Conservation (phyloP, 2,329 filamentous ascomycete genomes). For the Colletotrichum orchidophilum region DNA sequence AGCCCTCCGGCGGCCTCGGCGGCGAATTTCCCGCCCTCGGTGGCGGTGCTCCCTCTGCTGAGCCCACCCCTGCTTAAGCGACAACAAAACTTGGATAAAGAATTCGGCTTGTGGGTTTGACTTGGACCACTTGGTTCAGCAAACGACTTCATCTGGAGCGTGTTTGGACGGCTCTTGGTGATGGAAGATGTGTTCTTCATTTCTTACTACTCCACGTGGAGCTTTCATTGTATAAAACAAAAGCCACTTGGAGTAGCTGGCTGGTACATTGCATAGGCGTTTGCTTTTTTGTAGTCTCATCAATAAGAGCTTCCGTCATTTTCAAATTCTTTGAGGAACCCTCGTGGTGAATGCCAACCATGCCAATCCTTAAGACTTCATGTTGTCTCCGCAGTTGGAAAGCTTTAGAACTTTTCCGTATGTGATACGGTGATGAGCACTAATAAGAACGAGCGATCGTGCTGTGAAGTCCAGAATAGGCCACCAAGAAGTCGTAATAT, state of each 20-base stretch:
- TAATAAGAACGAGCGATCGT: too few relatives aligned
- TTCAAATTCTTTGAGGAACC: not conserved
- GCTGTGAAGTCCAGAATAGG: too few relatives aligned
- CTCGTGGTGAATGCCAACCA: too few relatives aligned
- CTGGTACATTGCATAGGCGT: conserved; percentile 25
- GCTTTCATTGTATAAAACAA: conserved; percentile 28
- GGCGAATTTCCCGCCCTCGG: conserved; percentile 16
- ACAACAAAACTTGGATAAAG: not conserved
- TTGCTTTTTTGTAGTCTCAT: conserved; percentile 3
- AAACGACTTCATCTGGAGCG: not conserved
- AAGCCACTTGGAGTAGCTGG: conserved; percentile 29
- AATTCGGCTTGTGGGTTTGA: not conserved
- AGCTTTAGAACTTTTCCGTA: too few relatives aligned
- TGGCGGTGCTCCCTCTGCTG: not conserved
- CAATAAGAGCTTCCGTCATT: conserved; percentile 17
- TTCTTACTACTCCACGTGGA: conserved; percentile 16
- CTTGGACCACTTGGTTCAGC: conserved; percentile 7
- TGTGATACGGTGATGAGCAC: too few relatives aligned
- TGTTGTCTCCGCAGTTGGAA: too few relatives aligned
- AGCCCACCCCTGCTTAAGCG: conserved; percentile 16
- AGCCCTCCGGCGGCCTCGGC: conserved; percentile 23
- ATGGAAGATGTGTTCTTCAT: conserved; percentile 9
- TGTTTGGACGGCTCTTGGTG: conserved; percentile 18
- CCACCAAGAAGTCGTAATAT: too few relatives aligned
- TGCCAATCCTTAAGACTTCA: too few relatives aligned